Conservation (phyloP, 768 basidiomycete species). For the Mycena kentingensis region DNA sequence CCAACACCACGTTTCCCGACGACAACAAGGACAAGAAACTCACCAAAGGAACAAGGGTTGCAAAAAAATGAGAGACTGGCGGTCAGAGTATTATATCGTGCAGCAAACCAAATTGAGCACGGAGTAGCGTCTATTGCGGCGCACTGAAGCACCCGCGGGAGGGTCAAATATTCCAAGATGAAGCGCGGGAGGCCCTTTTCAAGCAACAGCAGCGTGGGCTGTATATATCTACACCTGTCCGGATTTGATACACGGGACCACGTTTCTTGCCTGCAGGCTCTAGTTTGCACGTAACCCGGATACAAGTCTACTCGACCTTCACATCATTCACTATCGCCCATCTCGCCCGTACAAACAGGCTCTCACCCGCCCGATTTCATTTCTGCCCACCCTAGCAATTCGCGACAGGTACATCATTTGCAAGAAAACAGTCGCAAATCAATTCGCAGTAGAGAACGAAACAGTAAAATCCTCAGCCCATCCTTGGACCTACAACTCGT, state of each 20-base stretch:
- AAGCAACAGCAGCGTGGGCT: conserved; percentile 38
- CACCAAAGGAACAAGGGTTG: conserved; percentile 27
- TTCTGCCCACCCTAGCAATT: too few species aligned
- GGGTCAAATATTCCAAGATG: background rate
- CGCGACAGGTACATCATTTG: too few species aligned
- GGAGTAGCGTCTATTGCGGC: too few species aligned
- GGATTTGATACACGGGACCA: conserved; percentile 62
- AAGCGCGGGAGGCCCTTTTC: background rate
- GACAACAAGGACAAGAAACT: conserved; percentile 2
- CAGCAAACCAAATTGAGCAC: conserved; percentile 1
- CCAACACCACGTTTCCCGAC: conserved; percentile 14
- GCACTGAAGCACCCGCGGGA: background rate
- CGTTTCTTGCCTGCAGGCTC: conserved; percentile 82
- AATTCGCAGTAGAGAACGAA: background rate
- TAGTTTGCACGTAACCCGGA: conserved; percentile 30
- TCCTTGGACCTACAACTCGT: conserved; percentile 2
- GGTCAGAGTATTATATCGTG: background rate
- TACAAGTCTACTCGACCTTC: conserved; percentile 11
- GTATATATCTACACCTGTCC: conserved; percentile 50
- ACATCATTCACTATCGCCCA: conserved; percentile 6
- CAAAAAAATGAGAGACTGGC: conserved; percentile 3
- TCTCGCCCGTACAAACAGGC: background rate
- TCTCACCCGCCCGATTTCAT: conserved; percentile 1
- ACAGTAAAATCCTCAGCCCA: conserved; percentile 8
- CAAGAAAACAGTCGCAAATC: background rate